Base-by-base conservation (phyloP, 2,329 filamentous ascomycete species). In the Huntiella moniliformis region DNA sequence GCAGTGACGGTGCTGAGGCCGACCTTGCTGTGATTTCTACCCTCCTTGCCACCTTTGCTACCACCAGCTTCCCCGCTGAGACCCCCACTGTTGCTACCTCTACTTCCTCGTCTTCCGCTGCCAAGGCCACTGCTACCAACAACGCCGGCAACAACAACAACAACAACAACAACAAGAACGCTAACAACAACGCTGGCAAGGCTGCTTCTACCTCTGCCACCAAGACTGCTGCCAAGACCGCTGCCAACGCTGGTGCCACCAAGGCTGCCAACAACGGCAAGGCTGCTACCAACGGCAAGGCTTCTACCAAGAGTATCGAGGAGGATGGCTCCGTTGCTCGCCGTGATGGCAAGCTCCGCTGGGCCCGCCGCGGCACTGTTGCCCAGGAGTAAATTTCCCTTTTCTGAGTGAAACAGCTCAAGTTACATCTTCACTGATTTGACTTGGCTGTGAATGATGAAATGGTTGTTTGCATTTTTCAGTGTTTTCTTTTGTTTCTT, bases 21-120 rank as follows among this genome's bases (percentile, higher is more conserved):
- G 59, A 60, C 49, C 48, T 50, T 4, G 64, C 62, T 3, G 62
- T 61, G 12, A 54, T 63, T 4, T 54, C 54, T 11, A 53, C 56
- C 28, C 47, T 49, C 5, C 49, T 53, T 2, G 45, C 60, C 31
- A 57, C 56, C 3, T 18, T 56, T 10, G 53, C 54, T 5, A 59
- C 55, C 38, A 53, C 52, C 2, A 51, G 53, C 0, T 60, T 60
- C 44, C 54, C 64, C 13, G 52, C 53, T 2, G 51, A 62, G 52
- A 65, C 64, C 2, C 57, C 57, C 0, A 53, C n/a, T 51, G 47
- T 41, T 4, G 52, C 50, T 18, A 41, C 48, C 5, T 37, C 49
- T 31, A 49, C 48, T 2, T 48, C 46, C 1, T 45, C 44, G 33
- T 50, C 55, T n/a, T 3, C 45, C 36, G 39, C 39, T 32, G 17